Conservation (phyloP, 176 grass and related monocot species). For the Avena atlantica region DNA sequence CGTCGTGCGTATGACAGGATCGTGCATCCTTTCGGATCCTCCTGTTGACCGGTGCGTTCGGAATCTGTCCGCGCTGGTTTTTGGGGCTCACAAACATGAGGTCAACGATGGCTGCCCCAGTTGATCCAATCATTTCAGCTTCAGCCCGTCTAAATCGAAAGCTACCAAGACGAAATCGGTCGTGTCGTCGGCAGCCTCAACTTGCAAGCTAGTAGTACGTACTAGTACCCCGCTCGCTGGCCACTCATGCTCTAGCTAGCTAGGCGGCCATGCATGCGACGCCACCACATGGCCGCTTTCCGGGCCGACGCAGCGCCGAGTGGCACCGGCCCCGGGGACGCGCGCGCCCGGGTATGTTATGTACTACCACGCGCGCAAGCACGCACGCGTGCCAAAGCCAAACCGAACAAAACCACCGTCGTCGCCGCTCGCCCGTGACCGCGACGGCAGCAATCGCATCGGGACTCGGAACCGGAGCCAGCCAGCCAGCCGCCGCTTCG, state of each 20-base stretch:
- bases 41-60: too few relatives aligned
- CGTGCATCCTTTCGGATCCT: too few relatives aligned
- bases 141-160: not conserved
- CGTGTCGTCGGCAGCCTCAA: not conserved
- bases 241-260: not conserved
- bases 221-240: too few relatives aligned
- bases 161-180: not conserved
- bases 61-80: too few relatives aligned
- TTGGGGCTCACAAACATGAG: too few relatives aligned
- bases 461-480: not conserved
- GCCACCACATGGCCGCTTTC: not conserved
- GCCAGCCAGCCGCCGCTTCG: not conserved
- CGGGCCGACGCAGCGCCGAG: constrained; percentile 30
- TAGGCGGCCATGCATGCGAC: not conserved
- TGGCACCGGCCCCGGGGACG: constrained; percentile 29
- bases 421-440: constrained; percentile 20
- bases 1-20: too few relatives aligned
- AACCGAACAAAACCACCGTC: not conserved
- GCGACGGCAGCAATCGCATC: not conserved
- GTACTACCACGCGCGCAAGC: not conserved
- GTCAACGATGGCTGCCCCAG: not conserved
- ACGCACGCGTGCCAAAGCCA: not conserved
- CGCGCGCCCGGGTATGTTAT: not conserved
- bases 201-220: not conserved
- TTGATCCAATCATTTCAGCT: not conserved